These are phyloP conservation scores for Meira miltonrushii DNA, from an alignment of 1,284 basidiomycete genomes.

Conservation along the genomic window DNA sequence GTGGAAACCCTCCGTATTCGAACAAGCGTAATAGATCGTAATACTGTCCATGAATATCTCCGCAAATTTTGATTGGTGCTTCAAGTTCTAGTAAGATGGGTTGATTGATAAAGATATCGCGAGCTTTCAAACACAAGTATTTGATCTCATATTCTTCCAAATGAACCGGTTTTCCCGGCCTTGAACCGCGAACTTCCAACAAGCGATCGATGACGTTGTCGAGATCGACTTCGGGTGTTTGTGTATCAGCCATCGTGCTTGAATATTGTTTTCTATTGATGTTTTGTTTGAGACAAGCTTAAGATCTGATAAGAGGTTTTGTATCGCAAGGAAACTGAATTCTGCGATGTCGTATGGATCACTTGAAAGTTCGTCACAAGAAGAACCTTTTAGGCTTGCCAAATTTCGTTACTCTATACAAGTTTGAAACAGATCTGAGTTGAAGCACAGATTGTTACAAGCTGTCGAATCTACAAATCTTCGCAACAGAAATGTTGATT, in stretches of 20 bases:
- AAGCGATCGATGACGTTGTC: conserved; percentile 52
- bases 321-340: no score
- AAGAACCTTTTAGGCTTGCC: no score
- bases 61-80: conserved; percentile 94
- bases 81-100: conserved; percentile 89
- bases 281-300: no score
- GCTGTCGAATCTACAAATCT: no score
- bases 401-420: no score
- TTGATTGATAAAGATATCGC: conserved; percentile 93
- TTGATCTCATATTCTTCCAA: conserved; percentile 94
- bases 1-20: conserved; percentile 99
- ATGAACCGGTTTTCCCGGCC: conserved; percentile 88
- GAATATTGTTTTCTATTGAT: no score
- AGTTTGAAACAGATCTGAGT: no score
- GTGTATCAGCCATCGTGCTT: conserved; percentile 42
- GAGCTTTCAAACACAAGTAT: conserved; percentile 85
- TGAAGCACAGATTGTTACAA: no score
- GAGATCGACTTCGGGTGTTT: conserved; percentile 49
- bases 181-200: conserved; percentile 70
- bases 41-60: conserved; percentile 97
- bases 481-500: no score
- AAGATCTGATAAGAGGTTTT: no score
- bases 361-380: no score
- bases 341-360: no score
- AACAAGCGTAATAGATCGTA: conserved; percentile 96